Conservation (phyloP, 768 basidiomycete genomes). For the Cantharellus cinnabarinus region DNA sequence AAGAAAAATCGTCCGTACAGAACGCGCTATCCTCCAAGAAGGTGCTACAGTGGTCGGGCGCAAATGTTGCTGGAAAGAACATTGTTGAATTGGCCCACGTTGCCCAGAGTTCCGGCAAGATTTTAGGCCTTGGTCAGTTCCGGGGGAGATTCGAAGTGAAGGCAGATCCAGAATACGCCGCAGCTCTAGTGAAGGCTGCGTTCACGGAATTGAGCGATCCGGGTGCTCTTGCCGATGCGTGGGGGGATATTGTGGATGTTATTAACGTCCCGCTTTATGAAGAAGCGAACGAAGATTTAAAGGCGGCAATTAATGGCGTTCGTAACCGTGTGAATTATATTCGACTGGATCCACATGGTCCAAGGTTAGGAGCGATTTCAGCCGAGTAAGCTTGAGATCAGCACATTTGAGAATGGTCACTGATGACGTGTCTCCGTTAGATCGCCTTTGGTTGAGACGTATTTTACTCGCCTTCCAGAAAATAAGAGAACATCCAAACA, state of each 20-base stretch:
- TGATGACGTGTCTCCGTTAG: slow-evolving; percentile 20
- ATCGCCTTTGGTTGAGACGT: slow-evolving; percentile 67
- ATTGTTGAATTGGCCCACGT: slow-evolving; percentile 47
- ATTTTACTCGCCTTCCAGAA: slow-evolving; percentile 67
- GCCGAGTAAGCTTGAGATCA: slow-evolving; percentile 24
- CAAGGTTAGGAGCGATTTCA: slow-evolving; percentile 62
- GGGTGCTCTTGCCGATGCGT: slow-evolving; percentile 42
- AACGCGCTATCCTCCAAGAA: slow-evolving; percentile 26
- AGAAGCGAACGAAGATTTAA: slow-evolving; percentile 72
- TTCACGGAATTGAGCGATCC: slow-evolving; percentile 28
- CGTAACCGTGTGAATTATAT: slow-evolving; percentile 60
- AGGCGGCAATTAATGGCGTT: slow-evolving; percentile 51
- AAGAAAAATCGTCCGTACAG: slow-evolving; percentile 39
- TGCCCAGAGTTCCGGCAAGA: slow-evolving; percentile 29
- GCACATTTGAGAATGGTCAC: neutral
- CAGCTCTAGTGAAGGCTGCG: slow-evolving; percentile 55
- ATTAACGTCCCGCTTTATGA: slow-evolving; percentile 76
- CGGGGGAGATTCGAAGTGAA: slow-evolving; percentile 46
- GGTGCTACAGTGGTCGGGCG: slow-evolving; percentile 38
- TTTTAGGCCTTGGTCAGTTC: slow-evolving; percentile 39
- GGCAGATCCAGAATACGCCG: slow-evolving; percentile 43
- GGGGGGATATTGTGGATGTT: slow-evolving; percentile 63
- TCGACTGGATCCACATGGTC: slow-evolving; percentile 64
- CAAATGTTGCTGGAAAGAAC: slow-evolving; percentile 35
- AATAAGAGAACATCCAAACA: slow-evolving; percentile 23